phyloP scores from a whole-genome alignment of 2,329 filamentous ascomycete species.

The Penicillium sumatraense region DNA sequence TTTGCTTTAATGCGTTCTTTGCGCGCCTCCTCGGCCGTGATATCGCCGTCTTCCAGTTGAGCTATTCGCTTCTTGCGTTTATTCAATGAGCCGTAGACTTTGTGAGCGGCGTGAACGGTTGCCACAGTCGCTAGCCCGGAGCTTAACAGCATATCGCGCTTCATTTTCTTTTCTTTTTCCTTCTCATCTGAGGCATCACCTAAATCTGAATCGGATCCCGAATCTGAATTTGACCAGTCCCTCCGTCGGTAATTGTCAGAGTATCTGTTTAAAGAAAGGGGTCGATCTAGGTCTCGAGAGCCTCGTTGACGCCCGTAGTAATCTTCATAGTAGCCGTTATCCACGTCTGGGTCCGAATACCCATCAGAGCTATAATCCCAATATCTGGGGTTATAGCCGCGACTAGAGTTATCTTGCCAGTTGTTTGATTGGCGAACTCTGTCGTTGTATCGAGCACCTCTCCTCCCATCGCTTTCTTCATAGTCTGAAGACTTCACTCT shows the following conservation, averaged over 20 bases:
- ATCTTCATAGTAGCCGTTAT: slow-evolving; percentile 39
- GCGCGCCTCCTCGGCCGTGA: slow-evolving; percentile 64
- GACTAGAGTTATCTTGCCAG: not conserved
- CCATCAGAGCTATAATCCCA: slow-evolving; percentile 37
- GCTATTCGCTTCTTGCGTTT: slow-evolving; percentile 65
- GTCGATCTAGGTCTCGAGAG: slow-evolving; percentile 51
- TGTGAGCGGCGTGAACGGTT: slow-evolving; percentile 71
- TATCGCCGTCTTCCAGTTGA: slow-evolving; percentile 66
- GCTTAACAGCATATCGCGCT: slow-evolving; percentile 68
- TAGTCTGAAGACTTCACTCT: not conserved
- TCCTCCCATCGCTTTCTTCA: not conserved
- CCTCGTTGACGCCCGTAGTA: slow-evolving; percentile 37
- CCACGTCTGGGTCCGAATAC: slow-evolving; percentile 47
- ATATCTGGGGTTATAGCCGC: not conserved
- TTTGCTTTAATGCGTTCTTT: slow-evolving; percentile 67
- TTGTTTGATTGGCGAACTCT: not conserved
- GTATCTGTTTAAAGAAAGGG: slow-evolving; percentile 31
- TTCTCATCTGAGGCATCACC: slow-evolving; percentile 67
- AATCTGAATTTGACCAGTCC: slow-evolving; percentile 30
- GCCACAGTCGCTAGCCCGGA: slow-evolving; percentile 69
- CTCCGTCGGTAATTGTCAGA: slow-evolving; percentile 26
- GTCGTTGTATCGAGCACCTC: not conserved
- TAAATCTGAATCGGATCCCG: slow-evolving; percentile 54
- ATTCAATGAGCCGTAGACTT: slow-evolving; percentile 66
- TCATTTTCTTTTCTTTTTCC: slow-evolving; percentile 65